Percentiles rank a stretch among this genome's conserved stretches.
Evolutionary conservation across 305 asterid genomes (phyloP).

Genomic region (Fraxinus latifolia): DNA sequence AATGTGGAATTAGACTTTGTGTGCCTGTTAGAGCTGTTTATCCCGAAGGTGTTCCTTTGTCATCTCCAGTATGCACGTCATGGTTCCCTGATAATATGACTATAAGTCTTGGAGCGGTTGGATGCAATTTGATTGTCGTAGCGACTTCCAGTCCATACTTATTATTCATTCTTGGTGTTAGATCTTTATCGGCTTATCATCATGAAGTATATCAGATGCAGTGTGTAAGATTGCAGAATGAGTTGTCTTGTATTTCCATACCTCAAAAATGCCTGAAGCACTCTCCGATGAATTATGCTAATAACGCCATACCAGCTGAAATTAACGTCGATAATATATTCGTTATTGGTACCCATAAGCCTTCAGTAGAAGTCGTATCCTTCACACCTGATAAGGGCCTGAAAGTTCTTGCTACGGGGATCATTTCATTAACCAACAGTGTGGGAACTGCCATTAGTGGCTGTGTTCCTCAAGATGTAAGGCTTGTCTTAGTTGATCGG

Average conservation of each 20-base stretch:
- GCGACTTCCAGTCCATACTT: constrained; percentile 81
- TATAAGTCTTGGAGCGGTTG: constrained; percentile 92
- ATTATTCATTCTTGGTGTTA: constrained; percentile 73
- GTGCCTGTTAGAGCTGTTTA: constrained; percentile 53
- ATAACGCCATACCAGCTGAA: constrained; percentile 36
- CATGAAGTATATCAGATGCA: constrained; percentile 70
- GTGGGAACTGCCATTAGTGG: constrained; percentile 76
- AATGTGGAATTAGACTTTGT: constrained; percentile 73
- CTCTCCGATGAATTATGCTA: constrained; percentile 36
- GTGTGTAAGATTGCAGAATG: constrained; percentile 72
- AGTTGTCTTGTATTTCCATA: constrained; percentile 82
- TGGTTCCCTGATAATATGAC: constrained; percentile 75
- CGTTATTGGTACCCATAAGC: constrained; percentile 89
- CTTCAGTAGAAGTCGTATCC: constrained; percentile 89
- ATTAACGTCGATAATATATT: constrained; percentile 43
- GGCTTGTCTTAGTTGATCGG: constrained; percentile 84
- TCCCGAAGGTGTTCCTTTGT: constrained; percentile 52
- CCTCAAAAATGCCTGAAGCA: constrained; percentile 53
- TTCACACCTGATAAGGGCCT: constrained; percentile 62
- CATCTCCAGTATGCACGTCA: constrained; percentile 57
- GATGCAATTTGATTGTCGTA: constrained; percentile 68
- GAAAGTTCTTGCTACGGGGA: constrained; percentile 66
- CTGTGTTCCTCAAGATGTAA: constrained; percentile 89
- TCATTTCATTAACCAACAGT: constrained; percentile 67
- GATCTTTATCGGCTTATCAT: constrained; percentile 37